These are phyloP conservation scores for Solanum tarapatanum DNA, from an alignment of 257 asterid species.

Conservation along the genomic window DNA sequence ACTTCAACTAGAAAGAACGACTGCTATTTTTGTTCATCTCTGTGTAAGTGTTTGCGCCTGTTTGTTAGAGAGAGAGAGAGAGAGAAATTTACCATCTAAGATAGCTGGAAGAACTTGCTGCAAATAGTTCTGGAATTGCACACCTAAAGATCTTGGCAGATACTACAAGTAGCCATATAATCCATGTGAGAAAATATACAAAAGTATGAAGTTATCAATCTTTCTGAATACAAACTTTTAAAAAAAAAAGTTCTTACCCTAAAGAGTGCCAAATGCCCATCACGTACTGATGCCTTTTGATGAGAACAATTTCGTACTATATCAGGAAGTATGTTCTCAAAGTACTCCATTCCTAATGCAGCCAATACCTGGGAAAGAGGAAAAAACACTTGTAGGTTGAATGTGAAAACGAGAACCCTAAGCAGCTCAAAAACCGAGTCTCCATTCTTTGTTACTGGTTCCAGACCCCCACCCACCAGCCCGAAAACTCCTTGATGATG, in stretches of 20 bases:
- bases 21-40: background rate
- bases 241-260: slow-evolving; percentile 33
- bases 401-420: background rate
- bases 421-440: background rate
- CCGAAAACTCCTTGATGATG: background rate
- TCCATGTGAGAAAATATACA: background rate
- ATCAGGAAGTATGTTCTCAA: slow-evolving; percentile 86
- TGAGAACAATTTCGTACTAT: slow-evolving; percentile 81
- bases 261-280: slow-evolving; percentile 85
- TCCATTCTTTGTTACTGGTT: background rate
- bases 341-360: slow-evolving; percentile 82
- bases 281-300: slow-evolving; percentile 89
- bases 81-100: slow-evolving; percentile 53
- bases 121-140: slow-evolving; percentile 93
- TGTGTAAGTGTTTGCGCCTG: background rate
- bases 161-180: slow-evolving; percentile 35
- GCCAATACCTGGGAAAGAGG: slow-evolving; percentile 63
- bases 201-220: background rate
- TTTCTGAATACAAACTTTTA: background rate
- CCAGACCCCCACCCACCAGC: background rate
- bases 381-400: slow-evolving; percentile 1
- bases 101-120: slow-evolving; percentile 96
- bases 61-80: background rate
- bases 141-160: slow-evolving; percentile 90
- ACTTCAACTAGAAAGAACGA: background rate